phyloP scores from a whole-genome alignment of 2,329 filamentous ascomycete genomes.

The Calonectria pseudoturangicola region DNA sequence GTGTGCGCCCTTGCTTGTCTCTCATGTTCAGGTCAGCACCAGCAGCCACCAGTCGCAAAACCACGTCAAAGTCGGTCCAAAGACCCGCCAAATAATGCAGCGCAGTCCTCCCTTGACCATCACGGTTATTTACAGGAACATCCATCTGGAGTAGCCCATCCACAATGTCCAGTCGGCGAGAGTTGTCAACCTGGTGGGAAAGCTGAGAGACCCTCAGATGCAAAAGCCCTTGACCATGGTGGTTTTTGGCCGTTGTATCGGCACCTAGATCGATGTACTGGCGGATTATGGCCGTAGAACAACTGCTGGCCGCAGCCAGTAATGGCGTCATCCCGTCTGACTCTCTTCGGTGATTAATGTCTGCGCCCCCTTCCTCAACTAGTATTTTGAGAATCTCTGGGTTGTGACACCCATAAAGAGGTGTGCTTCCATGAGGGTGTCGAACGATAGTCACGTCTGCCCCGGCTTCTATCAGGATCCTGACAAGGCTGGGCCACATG shows the following conservation, averaged over 20 bases:
- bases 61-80: background rate
- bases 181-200: too few species aligned
- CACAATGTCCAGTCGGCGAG: background rate
- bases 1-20: constrained; percentile 9
- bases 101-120: background rate
- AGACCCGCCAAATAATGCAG: background rate
- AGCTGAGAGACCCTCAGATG: background rate
- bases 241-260: constrained; percentile 30
- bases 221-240: background rate
- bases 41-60: background rate
- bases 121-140: background rate
- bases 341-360: constrained; percentile 50
- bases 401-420: constrained; percentile 38
- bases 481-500: constrained; percentile 32
- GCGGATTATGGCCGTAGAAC: background rate
- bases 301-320: constrained; percentile 17
- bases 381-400: constrained; percentile 49
- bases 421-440: constrained; percentile 40
- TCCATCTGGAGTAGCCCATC: background rate
- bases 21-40: constrained; percentile 1
- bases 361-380: constrained; percentile 47
- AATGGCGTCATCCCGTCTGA: constrained; percentile 52
- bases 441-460: constrained; percentile 47
- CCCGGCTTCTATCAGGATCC: constrained; percentile 49
- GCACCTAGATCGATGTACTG: constrained; percentile 45